phyloP scores from a whole-genome alignment of 352 stramenopile species.

The Chrysophaeum taylorii region DNA sequence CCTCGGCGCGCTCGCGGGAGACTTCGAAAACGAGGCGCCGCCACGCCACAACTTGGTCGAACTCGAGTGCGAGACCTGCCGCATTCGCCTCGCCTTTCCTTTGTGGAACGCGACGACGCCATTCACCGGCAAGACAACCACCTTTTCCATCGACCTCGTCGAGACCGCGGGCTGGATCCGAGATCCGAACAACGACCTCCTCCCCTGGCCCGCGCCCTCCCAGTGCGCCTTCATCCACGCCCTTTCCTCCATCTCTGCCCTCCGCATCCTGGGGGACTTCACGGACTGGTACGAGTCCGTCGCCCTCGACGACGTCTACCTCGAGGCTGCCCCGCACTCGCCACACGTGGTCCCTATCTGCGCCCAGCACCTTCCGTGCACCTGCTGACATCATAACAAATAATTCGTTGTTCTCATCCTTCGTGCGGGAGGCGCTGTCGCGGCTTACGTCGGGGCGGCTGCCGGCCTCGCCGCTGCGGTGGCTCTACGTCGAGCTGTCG shows the following conservation, averaged over 20 bases:
- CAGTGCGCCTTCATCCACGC: conserved; percentile 75
- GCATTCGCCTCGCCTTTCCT: conserved; percentile 67
- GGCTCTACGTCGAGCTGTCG: too few relatives aligned
- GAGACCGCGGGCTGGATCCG: conserved; percentile 71
- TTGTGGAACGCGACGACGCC: conserved; percentile 49
- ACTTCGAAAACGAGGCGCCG: conserved; percentile 63
- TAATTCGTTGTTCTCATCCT: too few relatives aligned
- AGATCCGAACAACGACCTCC: conserved; percentile 73
- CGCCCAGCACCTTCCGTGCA: conserved; percentile 33
- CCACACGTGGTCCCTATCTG: conserved; percentile 32
- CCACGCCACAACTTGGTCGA: conserved; percentile 54
- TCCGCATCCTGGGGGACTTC: conserved; percentile 77
- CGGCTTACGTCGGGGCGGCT: too few relatives aligned
- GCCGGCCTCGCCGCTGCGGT: too few relatives aligned
- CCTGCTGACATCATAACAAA: too few relatives aligned
- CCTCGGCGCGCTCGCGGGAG: conserved; percentile 70
- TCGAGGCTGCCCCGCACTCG: conserved; percentile 21
- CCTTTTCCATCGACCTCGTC: conserved; percentile 62
- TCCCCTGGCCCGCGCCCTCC: conserved; percentile 49
- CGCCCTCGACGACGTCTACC: conserved; percentile 62
- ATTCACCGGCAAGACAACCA: conserved; percentile 63
- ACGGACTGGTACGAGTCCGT: conserved; percentile 74
- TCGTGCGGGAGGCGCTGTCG: too few relatives aligned
- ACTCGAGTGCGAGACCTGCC: conserved; percentile 68
- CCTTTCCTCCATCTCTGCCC: conserved; percentile 59